Conservation (phyloP, 163 green algal genomes). For the Trebouxiophyceae sp. region DNA sequence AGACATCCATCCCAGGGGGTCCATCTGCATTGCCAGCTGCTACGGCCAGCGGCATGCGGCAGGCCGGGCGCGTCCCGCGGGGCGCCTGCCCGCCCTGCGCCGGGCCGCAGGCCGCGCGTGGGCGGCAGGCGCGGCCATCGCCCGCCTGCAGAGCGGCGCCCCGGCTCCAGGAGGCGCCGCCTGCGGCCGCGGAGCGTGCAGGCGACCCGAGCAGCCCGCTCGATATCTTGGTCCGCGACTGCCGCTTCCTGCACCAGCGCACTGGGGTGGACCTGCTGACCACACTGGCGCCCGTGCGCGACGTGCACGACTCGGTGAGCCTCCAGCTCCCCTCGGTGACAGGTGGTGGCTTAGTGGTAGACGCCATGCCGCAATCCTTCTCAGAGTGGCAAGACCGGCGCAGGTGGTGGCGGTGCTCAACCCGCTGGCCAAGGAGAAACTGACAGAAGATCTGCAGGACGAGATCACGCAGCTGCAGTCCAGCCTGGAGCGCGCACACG, state of each 20-base stretch:
- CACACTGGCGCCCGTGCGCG: slow-evolving; percentile 10
- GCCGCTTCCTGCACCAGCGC: slow-evolving; percentile 16
- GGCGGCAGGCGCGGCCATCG: too few relatives aligned
- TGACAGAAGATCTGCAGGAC: slow-evolving; percentile 20
- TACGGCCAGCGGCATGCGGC: too few relatives aligned
- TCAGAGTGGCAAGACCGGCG: not conserved
- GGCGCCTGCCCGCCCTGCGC: too few relatives aligned
- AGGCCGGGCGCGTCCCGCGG: too few relatives aligned
- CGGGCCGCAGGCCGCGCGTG: too few relatives aligned
- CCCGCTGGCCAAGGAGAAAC: slow-evolving; percentile 22
- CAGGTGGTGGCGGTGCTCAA: slow-evolving; percentile 35
- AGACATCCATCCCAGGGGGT: too few relatives aligned
- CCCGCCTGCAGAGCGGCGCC: too few relatives aligned
- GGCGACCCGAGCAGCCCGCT: not conserved
- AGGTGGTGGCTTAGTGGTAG: too few relatives aligned
- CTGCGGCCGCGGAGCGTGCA: too few relatives aligned
- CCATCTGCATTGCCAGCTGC: too few relatives aligned
- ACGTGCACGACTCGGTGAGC: slow-evolving; percentile 19
- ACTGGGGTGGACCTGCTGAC: slow-evolving; percentile 24
- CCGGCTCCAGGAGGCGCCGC: too few relatives aligned
- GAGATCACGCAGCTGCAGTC: slow-evolving; percentile 25
- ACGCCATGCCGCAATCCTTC: not conserved
- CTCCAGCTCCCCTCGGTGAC: too few relatives aligned
- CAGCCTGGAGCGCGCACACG: slow-evolving; percentile 20
- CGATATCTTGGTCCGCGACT: slow-evolving; percentile 11